These are phyloP conservation scores for Kuraishia capsulata DNA, from an alignment of 805 yeast genomes.

Conservation along the genomic window DNA sequence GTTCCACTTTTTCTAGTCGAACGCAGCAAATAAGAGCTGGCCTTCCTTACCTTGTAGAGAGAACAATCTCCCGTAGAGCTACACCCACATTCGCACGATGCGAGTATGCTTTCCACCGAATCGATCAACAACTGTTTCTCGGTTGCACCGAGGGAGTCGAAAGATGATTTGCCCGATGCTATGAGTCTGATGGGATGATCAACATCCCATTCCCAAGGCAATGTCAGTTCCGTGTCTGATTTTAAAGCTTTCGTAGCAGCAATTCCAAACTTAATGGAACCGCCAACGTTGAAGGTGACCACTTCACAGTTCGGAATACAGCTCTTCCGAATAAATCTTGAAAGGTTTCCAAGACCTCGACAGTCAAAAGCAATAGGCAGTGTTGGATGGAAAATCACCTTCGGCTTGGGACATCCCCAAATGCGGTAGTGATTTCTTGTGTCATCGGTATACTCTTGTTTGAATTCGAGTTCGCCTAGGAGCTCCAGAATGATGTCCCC, in stretches of 20 bases:
- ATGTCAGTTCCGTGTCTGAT: constrained; percentile 61
- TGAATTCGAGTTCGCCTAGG: constrained; percentile 65
- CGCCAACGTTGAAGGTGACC: constrained; percentile 34
- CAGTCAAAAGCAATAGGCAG: constrained; percentile 68
- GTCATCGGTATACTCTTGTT: constrained; percentile 53
- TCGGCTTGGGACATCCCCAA: constrained; percentile 63
- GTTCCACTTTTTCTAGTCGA: constrained; percentile 39
- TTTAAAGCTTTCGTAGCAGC: constrained; percentile 47
- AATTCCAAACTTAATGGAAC: constrained; percentile 40
- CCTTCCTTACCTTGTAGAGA: constrained; percentile 51
- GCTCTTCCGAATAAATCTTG: constrained; percentile 67
- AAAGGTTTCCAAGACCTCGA: constrained; percentile 67
- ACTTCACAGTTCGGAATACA: constrained; percentile 73
- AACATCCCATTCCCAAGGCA: constrained; percentile 87
- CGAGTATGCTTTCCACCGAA: constrained; percentile 52
- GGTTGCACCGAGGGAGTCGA: constrained; percentile 45
- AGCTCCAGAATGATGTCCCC: constrained; percentile 50
- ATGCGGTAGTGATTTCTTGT: constrained; percentile 67
- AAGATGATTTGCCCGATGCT: constrained; percentile 28
- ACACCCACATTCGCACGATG: constrained; percentile 59
- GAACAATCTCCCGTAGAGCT: constrained; percentile 41
- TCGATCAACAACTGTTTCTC: constrained; percentile 49
- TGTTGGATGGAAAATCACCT: constrained; percentile 46
- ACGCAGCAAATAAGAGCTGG: constrained; percentile 49
- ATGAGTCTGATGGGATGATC: constrained; percentile 63